Evolutionary conservation across 202 grass and related monocot species (phyloP), one percentile per base, ranked within the genome.

Genomic region (Schoenoplectus tabernaemontani): DNA sequence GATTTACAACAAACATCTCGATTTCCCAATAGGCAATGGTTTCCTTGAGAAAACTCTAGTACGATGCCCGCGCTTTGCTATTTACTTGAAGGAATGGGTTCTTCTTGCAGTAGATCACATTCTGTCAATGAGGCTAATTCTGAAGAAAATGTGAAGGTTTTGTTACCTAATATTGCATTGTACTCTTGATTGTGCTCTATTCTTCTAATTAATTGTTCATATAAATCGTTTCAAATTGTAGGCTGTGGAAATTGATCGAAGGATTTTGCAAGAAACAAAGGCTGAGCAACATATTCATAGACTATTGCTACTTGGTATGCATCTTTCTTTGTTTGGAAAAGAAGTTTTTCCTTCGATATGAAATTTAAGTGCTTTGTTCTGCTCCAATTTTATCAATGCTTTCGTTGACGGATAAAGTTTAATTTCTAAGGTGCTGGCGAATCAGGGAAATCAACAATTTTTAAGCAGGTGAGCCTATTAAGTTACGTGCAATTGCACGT

Each of bases 371-470:
- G 78, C 20, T 63, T n/a, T n/a, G n/a, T n/a, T n/a, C n/a, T n/a
- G n/a, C n/a, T 53, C 7, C 17, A 34, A 54, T 75, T 75, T 36
- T 26, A 75, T 19, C 46, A 34, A 50, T 53, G 16, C 36, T 83
- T 82, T 70, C 30, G 59, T 66, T 79, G 70, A 56, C 26, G 70
- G 7, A 54, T 7, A 54, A 56, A 10, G 3, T 82, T 30, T 79
- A 36, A 59, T 82, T 83, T 33, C 19, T 56, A 85, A 97, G 93
- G 91, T 82, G 93, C 93, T 33, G 93, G 94, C 30, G 94, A 97
- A 90, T 97, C 94, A 0, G 94, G 89, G 42, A 97, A 97, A 82
- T 95, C 95, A 70, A 98, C 91, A 63, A 98, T 98, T 65, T 98
- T 98, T 92, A 98, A 98, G 72, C 95, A 98, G 88, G 95, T 90